phyloP scores from a whole-genome alignment of 139 green algal species.

The Zygnema cylindricum region DNA sequence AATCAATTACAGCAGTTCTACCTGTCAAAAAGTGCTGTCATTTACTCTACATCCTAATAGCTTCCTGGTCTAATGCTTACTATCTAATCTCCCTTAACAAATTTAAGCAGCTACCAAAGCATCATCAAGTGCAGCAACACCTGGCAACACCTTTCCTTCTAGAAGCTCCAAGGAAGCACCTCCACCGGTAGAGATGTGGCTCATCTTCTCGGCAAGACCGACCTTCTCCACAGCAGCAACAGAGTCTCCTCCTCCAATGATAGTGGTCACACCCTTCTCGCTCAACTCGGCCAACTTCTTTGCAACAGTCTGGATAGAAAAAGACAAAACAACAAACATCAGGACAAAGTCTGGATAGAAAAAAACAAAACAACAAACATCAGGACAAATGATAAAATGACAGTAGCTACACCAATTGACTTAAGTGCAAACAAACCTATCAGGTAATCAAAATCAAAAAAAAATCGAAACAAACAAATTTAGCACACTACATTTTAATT shows the following conservation, averaged over 20 bases:
- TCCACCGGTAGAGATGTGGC: slow-evolving; percentile 88
- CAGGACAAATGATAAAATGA: no score
- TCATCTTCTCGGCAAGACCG: slow-evolving; percentile 85
- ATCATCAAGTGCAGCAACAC: slow-evolving; percentile 93
- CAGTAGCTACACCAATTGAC: no score
- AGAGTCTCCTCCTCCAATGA: slow-evolving; percentile 98
- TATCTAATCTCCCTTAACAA: neutral
- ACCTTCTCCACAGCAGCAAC: slow-evolving; percentile 98
- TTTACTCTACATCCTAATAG: neutral
- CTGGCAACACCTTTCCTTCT: slow-evolving; percentile 98
- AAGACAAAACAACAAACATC: no score
- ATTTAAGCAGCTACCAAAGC: slow-evolving; percentile 60
- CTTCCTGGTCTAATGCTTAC: neutral
- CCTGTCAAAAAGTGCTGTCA: neutral
- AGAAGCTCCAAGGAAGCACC: slow-evolving; percentile 97
- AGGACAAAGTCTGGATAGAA: no score
- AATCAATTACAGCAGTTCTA: neutral
- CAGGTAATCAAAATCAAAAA: no score
- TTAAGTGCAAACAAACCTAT: no score
- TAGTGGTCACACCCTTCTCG: slow-evolving; percentile 79
- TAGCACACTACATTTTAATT: no score
- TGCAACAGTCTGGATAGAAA: slow-evolving; percentile 72
- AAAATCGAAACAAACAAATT: no score
- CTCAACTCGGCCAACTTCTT: slow-evolving; percentile 85
- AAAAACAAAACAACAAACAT: no score